Evolutionary conservation across 306 rosid genomes (phyloP).

Genomic region (Bauhinia variegata): DNA sequence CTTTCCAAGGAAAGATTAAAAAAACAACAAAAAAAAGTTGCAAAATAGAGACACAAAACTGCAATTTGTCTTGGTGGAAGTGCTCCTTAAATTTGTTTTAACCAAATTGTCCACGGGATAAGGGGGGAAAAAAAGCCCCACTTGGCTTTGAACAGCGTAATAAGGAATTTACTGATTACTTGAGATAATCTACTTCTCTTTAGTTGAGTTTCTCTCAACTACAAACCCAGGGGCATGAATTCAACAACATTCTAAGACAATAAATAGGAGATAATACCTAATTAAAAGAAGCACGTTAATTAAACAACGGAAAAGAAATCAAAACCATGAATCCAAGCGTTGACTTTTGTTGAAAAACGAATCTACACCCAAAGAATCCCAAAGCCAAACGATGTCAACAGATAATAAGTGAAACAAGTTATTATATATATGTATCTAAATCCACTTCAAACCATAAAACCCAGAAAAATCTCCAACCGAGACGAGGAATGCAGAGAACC

Average conservation of each 20-base stretch:
- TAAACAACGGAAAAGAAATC: background rate
- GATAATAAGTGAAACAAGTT: background rate
- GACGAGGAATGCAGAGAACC: background rate
- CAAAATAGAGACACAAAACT: too few relatives aligned
- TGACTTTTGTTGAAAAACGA: conserved; percentile 29
- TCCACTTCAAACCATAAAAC: conserved; percentile 31
- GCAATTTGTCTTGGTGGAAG: too few relatives aligned
- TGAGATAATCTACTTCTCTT: conserved; percentile 8
- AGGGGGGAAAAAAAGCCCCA: background rate
- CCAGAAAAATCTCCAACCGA: conserved; percentile 11
- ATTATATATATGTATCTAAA: conserved; percentile 8
- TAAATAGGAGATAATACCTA: background rate
- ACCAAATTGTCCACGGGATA: background rate
- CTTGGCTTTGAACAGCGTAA: background rate
- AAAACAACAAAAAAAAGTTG: too few relatives aligned
- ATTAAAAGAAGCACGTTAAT: background rate
- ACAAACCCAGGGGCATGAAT: conserved; percentile 22
- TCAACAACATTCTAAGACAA: background rate
- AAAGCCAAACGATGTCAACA: background rate
- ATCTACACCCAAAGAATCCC: conserved; percentile 28
- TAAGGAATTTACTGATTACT: background rate
- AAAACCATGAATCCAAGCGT: conserved; percentile 23
- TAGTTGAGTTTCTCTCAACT: conserved; percentile 27
- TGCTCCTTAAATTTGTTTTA: too few relatives aligned
- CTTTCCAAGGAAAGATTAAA: too few relatives aligned